Evolutionary conservation across 805 yeast species (phyloP).

Genomic region (Candida krabiensis): DNA sequence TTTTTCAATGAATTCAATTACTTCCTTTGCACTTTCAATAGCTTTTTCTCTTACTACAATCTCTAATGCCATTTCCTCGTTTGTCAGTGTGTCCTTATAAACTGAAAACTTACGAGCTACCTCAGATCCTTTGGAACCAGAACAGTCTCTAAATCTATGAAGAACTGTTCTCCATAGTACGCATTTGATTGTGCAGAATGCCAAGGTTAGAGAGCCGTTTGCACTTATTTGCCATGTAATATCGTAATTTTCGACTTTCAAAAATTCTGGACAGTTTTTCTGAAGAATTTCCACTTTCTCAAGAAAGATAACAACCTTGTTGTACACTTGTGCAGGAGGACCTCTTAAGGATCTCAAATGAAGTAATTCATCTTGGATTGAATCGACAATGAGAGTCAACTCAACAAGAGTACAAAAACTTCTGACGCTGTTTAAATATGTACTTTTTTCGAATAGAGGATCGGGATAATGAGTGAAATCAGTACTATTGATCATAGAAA

Average conservation of each 20-base stretch:
- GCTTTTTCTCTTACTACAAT: neutral
- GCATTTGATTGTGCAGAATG: neutral
- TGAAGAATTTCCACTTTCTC: neutral
- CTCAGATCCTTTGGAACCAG: neutral
- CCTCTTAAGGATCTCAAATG: neutral
- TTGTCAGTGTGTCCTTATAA: neutral
- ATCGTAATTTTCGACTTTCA: neutral
- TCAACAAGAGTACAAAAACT: neutral
- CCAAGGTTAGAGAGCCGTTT: conserved; percentile 1
- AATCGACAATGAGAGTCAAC: conserved; percentile 1
- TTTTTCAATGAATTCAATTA: neutral
- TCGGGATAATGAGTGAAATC: conserved; percentile 1
- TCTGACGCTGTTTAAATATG: neutral
- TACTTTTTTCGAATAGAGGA: neutral
- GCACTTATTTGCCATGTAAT: neutral
- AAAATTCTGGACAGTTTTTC: neutral
- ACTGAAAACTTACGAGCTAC: neutral
- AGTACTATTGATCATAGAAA: neutral
- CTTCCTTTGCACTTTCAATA: neutral
- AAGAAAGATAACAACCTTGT: neutral
- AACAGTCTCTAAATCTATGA: conserved; percentile 1
- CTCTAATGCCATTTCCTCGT: neutral
- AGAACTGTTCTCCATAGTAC: neutral
- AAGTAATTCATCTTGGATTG: neutral
- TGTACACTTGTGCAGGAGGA: neutral